Conservation (phyloP, 2,329 filamentous ascomycete genomes). For the Clonostachys chloroleuca region DNA sequence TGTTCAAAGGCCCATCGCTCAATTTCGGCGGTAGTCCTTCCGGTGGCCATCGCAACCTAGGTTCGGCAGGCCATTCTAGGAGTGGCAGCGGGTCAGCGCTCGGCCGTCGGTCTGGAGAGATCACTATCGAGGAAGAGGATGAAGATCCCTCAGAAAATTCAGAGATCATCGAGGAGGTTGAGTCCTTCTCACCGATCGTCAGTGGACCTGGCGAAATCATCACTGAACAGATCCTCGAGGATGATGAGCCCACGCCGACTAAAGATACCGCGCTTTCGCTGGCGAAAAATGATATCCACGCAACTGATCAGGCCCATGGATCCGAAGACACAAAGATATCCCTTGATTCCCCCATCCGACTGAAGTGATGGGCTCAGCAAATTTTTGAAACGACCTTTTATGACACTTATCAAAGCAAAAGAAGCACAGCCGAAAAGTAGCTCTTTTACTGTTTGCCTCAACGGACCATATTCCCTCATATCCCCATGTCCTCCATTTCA, state of each 20-base stretch:
- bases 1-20: conserved; percentile 77
- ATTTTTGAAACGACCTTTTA: not conserved
- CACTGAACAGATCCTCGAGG: conserved; percentile 42
- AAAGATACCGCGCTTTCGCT: not conserved
- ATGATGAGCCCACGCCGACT: conserved; percentile 20
- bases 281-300: not conserved
- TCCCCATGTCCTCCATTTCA: no score
- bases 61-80: conserved; percentile 40
- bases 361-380: no score
- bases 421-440: not conserved
- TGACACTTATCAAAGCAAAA: not conserved
- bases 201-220: conserved; percentile 35
- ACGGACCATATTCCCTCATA: no score
- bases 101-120: conserved; percentile 67
- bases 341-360: not conserved
- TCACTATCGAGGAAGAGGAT: conserved; percentile 66
- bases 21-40: conserved; percentile 40
- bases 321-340: not conserved
- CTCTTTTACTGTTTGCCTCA: not conserved
- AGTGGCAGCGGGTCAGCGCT: conserved; percentile 59
- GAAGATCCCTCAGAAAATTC: conserved; percentile 41
- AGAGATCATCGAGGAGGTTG: conserved; percentile 52
- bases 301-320: not conserved
- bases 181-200: conserved; percentile 50
- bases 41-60: conserved; percentile 22